Evolutionary conservation across 2,329 filamentous ascomycete genomes (phyloP).

Genomic region (Aspergillus sp.): DNA sequence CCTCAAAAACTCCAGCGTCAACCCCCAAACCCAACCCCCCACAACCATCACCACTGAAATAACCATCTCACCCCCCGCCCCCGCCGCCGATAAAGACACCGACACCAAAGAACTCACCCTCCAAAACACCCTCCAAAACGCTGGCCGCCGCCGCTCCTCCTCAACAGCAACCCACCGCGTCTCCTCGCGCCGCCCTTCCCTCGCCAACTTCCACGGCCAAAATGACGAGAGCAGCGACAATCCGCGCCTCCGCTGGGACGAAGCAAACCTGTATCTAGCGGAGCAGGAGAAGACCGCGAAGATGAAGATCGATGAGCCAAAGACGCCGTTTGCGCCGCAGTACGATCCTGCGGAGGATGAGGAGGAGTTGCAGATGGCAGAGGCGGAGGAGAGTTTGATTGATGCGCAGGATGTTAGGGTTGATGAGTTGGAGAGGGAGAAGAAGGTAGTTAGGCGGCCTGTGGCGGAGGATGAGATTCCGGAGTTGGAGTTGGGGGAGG

Average conservation of each 20-base stretch:
- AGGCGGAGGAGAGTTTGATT: conserved; percentile 38
- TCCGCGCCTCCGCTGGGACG: conserved; percentile 92
- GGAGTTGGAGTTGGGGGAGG: conserved; percentile 83
- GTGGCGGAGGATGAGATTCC: conserved; percentile 72
- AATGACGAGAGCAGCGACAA: conserved; percentile 48
- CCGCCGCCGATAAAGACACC: conserved; percentile 36
- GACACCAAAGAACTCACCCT: conserved; percentile 80
- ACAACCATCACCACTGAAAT: conserved; percentile 36
- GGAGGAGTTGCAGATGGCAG: conserved; percentile 48
- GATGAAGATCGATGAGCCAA: conserved; percentile 99
- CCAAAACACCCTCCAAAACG: conserved; percentile 90
- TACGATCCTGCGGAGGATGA: conserved; percentile 88
- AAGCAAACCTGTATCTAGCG: conserved; percentile 93
- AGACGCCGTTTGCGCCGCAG: conserved; percentile 89
- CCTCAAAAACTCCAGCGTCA: conserved; percentile 67
- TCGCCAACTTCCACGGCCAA: conserved; percentile 40
- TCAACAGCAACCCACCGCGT: conserved; percentile 58
- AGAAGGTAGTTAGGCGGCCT: conserved; percentile 40
- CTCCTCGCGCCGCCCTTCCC: conserved; percentile 64
- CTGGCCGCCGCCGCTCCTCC: conserved; percentile 77
- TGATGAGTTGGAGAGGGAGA: conserved; percentile 54
- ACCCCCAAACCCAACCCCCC: conserved; percentile 52
- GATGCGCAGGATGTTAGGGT: conserved; percentile 66
- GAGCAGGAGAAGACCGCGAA: conserved; percentile 92
- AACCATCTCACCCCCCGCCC: conserved; percentile 37